Conservation (phyloP, 306 rosid genomes). For the Gastrolobium villosum region DNA sequence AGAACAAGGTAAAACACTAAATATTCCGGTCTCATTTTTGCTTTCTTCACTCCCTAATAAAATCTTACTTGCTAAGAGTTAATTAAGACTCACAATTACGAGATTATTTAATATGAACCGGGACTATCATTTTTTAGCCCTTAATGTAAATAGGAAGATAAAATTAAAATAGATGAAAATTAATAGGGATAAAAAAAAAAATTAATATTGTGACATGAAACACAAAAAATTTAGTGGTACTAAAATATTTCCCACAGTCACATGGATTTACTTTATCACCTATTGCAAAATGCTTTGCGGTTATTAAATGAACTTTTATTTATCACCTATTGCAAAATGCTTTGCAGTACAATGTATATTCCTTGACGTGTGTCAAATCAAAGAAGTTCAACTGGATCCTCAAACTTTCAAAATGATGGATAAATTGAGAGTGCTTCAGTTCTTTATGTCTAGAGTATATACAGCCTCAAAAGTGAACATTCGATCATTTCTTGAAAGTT, state of each 20-base stretch:
- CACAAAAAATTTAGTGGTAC: too few relatives aligned
- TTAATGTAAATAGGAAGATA: too few relatives aligned
- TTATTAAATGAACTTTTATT: background rate
- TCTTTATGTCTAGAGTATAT: background rate
- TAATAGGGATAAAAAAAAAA: too few relatives aligned
- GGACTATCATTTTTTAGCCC: too few relatives aligned
- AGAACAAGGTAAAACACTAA: conserved; percentile 28
- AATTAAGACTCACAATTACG: too few relatives aligned
- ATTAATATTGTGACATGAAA: too few relatives aligned
- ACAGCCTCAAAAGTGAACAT: conserved; percentile 30
- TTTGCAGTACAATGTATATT: conserved; percentile 32
- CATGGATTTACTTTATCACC: background rate
- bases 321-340: background rate
- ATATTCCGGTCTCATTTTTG: background rate
- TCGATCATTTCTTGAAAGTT: background rate
- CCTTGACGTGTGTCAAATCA: background rate
- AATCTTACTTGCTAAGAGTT: background rate
- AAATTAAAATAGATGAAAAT: too few relatives aligned
- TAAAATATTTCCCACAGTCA: too few relatives aligned
- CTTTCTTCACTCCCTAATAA: background rate
- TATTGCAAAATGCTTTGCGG: background rate
- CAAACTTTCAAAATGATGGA: conserved; percentile 40
- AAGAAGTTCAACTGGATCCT: background rate
- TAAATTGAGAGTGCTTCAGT: conserved; percentile 41
- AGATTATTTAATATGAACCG: too few relatives aligned